These are phyloP conservation scores for Malania oleifera DNA, from an alignment of 164 flowering plant genomes.

Conservation along the genomic window DNA sequence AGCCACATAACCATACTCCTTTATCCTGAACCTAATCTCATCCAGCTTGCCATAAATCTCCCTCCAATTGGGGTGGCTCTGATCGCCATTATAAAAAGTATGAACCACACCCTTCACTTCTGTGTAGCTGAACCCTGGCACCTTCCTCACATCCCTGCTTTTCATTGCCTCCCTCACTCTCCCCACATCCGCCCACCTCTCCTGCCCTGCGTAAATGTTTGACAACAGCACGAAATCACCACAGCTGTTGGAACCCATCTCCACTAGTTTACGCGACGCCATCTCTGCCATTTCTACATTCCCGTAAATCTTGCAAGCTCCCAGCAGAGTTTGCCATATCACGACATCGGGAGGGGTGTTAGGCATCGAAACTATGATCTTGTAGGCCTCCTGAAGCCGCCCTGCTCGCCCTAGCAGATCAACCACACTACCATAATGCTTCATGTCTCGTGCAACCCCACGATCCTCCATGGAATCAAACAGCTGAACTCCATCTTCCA, in stretches of 20 bases:
- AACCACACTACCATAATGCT: constrained; percentile 79
- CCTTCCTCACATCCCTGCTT: constrained; percentile 58
- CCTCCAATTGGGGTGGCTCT: constrained; percentile 37
- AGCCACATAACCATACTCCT: constrained; percentile 59
- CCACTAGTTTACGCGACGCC: constrained; percentile 54
- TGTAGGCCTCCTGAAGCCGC: constrained; percentile 56
- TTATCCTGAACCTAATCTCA: constrained; percentile 62
- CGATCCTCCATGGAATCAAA: constrained; percentile 47
- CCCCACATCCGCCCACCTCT: constrained; percentile 79
- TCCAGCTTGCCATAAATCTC: constrained; percentile 72
- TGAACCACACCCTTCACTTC: constrained; percentile 58
- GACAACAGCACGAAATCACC: constrained; percentile 85
- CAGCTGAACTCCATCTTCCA: constrained; percentile 56
- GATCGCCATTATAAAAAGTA: constrained; percentile 67
- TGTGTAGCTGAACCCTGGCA: constrained; percentile 81
- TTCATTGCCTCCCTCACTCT: constrained; percentile 78
- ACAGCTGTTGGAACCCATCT: constrained; percentile 63
- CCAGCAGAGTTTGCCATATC: constrained; percentile 79
- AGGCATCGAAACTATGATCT: constrained; percentile 53
- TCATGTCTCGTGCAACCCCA: constrained; percentile 49
- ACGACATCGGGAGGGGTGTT: constrained; percentile 64
- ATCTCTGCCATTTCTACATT: constrained; percentile 73
- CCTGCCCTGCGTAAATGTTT: constrained; percentile 64
- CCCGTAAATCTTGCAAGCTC: constrained; percentile 70
- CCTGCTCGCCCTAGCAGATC: constrained; percentile 85